These are phyloP conservation scores for Neonectria neomacrospora DNA, from an alignment of 2,329 filamentous ascomycete genomes.

Conservation along the genomic window DNA sequence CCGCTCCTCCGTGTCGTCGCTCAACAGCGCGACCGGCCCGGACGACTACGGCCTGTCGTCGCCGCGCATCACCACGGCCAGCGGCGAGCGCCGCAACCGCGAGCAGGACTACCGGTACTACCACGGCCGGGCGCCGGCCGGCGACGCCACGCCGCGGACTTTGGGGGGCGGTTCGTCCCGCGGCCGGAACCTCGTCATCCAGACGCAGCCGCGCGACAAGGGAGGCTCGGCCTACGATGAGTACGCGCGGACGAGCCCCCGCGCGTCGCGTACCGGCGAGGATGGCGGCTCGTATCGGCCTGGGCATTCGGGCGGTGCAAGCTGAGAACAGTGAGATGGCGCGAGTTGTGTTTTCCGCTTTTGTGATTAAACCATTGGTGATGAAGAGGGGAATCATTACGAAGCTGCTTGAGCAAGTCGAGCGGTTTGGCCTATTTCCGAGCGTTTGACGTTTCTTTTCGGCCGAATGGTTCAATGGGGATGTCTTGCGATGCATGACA, in stretches of 20 bases:
- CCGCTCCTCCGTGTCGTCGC: conserved; percentile 31
- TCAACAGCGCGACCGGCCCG: conserved; percentile 23
- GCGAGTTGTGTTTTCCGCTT: background rate
- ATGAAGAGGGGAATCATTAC: background rate
- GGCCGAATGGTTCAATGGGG: background rate
- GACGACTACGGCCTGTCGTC: conserved; percentile 34
- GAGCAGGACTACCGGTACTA: conserved; percentile 46
- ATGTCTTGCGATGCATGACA: background rate
- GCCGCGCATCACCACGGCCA: conserved; percentile 10
- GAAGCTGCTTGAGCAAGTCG: background rate
- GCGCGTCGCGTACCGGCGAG: conserved; percentile 31
- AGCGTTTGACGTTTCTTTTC: background rate
- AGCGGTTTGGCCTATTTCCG: background rate
- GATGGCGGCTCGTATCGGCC: conserved; percentile 35
- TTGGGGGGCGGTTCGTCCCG: conserved; percentile 28
- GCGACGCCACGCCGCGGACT: conserved; percentile 31
- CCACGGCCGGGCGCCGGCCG: conserved; percentile 38
- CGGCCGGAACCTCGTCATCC: conserved; percentile 33
- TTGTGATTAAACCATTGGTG: background rate
- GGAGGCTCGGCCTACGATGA: conserved; percentile 40
- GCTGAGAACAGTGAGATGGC: conserved; percentile 17
- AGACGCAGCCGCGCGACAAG: conserved; percentile 22
- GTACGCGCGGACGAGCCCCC: conserved; percentile 33
- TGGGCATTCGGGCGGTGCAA: conserved; percentile 22
- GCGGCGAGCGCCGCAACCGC: conserved; percentile 33